A percentile compares a stretch with the other conserved stretches of the same genome.
phyloP scores from a whole-genome alignment of 2,329 filamentous ascomycete species.

The Geosmithia morbida region DNA sequence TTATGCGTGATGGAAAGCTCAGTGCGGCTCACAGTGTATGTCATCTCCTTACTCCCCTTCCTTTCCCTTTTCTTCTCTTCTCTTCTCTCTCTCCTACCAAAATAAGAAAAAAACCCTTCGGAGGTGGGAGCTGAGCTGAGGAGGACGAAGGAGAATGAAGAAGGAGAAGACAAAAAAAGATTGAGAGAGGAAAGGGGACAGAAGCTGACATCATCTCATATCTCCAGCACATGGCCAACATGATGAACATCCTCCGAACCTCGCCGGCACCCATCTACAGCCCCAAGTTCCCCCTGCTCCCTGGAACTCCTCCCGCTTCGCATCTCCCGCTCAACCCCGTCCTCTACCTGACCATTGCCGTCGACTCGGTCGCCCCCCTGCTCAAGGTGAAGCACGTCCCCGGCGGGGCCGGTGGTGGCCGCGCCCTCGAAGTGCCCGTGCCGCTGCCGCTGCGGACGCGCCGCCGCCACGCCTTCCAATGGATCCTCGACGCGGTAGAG shows the following conservation, averaged over 20 bases:
- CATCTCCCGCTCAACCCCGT: constrained; percentile 83
- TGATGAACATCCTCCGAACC: constrained; percentile 76
- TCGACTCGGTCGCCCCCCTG: constrained; percentile 86
- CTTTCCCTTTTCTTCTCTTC: not conserved
- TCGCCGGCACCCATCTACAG: constrained; percentile 65
- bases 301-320: constrained; percentile 59
- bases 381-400: constrained; percentile 63
- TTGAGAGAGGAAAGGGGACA: not conserved
- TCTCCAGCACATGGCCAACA: constrained; percentile 63
- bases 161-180: no score
- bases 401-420: constrained; percentile 75
- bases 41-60: constrained; percentile 1
- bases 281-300: constrained; percentile 55
- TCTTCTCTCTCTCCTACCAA: no score
- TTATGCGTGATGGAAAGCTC: constrained; percentile 89
- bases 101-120: no score
- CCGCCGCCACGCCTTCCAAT: constrained; percentile 64
- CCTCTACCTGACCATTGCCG: constrained; percentile 74
- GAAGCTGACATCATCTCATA: not conserved
- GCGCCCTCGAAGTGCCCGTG: constrained; percentile 66
- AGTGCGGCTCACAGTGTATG: constrained; percentile 76
- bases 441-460: constrained; percentile 65
- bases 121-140: no score
- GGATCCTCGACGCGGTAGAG: constrained; percentile 76
- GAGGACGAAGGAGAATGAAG: no score